Conservation (phyloP, 2,329 filamentous ascomycete genomes). For the Albophoma yamanashiensis region DNA sequence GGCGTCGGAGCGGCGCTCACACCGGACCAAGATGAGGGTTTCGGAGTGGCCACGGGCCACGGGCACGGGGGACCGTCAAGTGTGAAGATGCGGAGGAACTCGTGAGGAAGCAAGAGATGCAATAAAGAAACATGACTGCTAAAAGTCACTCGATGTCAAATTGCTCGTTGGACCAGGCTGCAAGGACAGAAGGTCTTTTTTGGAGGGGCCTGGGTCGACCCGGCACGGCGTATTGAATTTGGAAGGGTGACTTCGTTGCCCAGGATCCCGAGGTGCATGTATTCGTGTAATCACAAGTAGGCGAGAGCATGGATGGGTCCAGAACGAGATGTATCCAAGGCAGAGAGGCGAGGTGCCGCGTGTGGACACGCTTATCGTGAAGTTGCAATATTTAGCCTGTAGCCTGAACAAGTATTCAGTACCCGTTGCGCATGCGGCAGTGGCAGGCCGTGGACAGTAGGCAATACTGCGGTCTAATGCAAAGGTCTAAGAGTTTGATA, state of each 20-base stretch:
- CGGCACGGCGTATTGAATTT: background rate
- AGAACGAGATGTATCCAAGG: background rate
- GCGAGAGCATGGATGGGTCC: background rate
- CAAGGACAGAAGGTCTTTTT: background rate
- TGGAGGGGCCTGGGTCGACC: background rate
- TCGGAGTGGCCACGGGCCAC: background rate
- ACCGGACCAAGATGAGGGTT: background rate
- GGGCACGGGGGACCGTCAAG: background rate
- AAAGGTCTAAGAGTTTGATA: background rate
- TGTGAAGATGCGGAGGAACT: background rate
- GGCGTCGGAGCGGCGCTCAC: background rate
- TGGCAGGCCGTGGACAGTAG: background rate
- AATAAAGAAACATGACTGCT: background rate
- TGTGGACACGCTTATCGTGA: background rate
- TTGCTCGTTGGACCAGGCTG: background rate
- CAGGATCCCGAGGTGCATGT: background rate
- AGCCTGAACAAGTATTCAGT: background rate
- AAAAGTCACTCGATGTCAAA: background rate
- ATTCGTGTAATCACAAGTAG: background rate
- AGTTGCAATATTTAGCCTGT: background rate
- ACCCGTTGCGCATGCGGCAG: background rate
- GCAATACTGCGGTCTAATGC: background rate
- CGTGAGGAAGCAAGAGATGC: background rate
- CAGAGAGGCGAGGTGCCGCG: background rate
- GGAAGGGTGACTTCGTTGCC: background rate